A percentile compares a stretch with the other conserved stretches of the same genome.
phyloP scores from a whole-genome alignment of 2,329 filamentous ascomycete species.

The Lasiodiplodia theobromae region DNA sequence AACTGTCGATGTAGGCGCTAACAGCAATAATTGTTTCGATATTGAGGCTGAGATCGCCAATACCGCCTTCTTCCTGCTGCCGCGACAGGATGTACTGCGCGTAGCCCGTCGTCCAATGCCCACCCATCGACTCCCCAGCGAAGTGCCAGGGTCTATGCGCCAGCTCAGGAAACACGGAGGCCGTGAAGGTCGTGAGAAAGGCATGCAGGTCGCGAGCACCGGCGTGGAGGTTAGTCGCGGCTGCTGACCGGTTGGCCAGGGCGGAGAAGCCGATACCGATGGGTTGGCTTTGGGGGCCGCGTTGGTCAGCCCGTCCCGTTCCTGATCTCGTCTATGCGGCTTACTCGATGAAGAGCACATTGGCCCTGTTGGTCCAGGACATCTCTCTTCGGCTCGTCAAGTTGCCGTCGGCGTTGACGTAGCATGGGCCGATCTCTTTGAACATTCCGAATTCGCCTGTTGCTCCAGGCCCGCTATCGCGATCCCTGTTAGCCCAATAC shows the following conservation, averaged over 20 bases:
- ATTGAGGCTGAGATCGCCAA: not conserved
- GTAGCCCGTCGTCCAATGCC: not conserved
- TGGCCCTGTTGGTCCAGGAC: not conserved
- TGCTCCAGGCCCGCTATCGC: not conserved
- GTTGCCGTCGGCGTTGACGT: slow-evolving; percentile 1
- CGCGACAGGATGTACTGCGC: not conserved
- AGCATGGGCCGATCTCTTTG: slow-evolving; percentile 1
- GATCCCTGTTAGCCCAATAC: not conserved
- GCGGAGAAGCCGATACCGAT: slow-evolving; percentile 13
- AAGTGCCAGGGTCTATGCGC: not conserved
- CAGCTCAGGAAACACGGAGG: not conserved
- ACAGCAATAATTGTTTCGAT: not conserved
- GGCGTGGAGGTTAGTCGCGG: not conserved
- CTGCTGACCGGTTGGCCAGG: not conserved
- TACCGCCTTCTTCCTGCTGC: not conserved
- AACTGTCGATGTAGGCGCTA: not conserved
- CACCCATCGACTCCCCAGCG: not conserved
- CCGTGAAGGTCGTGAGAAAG: not conserved
- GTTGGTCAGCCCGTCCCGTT: not conserved
- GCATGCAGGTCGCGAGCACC: not conserved
- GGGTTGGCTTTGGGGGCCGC: not conserved
- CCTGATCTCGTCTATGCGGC: not conserved
- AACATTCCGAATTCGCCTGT: slow-evolving; percentile 5
- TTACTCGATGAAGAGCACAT: slow-evolving; percentile 1
- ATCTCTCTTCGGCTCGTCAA: not conserved